Conservation (phyloP, 2,329 filamentous ascomycete species). For the Talaromyces sp. region DNA sequence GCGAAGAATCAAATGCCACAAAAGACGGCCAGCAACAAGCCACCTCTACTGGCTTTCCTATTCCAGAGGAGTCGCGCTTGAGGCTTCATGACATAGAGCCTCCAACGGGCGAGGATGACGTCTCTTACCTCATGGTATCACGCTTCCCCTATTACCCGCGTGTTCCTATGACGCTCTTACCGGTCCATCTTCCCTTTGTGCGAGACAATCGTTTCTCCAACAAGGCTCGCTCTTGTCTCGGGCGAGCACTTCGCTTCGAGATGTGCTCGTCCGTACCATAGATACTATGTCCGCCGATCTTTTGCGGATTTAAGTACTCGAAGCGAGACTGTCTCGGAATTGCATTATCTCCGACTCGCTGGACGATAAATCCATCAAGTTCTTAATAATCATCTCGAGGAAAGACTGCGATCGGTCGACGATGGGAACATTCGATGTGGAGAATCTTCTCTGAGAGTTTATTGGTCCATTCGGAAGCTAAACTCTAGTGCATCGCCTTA, state of each 20-base stretch:
- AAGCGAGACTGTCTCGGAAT: neutral
- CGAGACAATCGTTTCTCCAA: neutral
- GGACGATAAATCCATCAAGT: neutral
- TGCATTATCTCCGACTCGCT: neutral
- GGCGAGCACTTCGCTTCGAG: slow-evolving; percentile 1
- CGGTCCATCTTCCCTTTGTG: neutral
- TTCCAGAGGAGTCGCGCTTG: slow-evolving; percentile 1
- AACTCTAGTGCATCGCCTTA: neutral
- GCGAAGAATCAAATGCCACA: neutral
- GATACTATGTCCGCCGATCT: neutral
- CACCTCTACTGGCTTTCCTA: neutral
- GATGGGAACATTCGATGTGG: neutral
- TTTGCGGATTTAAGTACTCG: neutral
- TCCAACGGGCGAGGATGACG: neutral
- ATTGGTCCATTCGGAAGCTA: slow-evolving; percentile 6
- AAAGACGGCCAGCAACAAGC: neutral
- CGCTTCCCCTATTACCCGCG: slow-evolving; percentile 2
- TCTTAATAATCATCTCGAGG: neutral
- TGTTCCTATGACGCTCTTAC: neutral
- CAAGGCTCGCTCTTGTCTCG: slow-evolving; percentile 1
- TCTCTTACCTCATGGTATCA: slow-evolving; percentile 2
- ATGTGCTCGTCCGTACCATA: neutral
- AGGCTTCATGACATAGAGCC: slow-evolving; percentile 1
- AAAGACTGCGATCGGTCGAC: neutral
- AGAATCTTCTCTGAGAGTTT: neutral